These are phyloP conservation scores for Climacium dendroides DNA, from an alignment of 225 moss, liverwort and hornwort genomes.

Conservation along the genomic window DNA sequence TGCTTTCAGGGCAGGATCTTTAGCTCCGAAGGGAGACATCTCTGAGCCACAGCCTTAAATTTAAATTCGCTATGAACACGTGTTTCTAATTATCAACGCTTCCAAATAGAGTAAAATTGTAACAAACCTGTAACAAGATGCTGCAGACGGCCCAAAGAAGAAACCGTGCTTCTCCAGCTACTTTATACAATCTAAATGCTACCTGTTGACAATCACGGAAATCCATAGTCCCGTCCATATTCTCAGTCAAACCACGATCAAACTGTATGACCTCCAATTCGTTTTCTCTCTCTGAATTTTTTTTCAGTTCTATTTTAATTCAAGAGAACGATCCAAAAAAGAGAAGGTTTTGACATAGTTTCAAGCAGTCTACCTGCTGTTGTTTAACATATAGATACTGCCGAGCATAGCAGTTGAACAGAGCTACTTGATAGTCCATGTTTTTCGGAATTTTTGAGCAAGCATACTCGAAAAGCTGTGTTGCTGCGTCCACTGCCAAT, in stretches of 20 bases:
- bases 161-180: constrained; percentile 73
- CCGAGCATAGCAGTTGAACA: constrained; percentile 92
- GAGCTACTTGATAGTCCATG: constrained; percentile 59
- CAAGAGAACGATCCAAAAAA: not conserved
- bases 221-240: not conserved
- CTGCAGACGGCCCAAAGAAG: constrained; percentile 95
- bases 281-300: not conserved
- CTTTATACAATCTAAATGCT: constrained; percentile 82
- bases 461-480: constrained; percentile 80
- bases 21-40: not conserved
- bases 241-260: not conserved
- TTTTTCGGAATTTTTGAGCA: constrained; percentile 52
- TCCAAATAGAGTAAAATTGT: not conserved
- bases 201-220: constrained; percentile 34
- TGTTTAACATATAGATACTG: constrained; percentile 80
- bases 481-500: constrained; percentile 68
- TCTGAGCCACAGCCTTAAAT: not conserved
- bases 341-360: not conserved
- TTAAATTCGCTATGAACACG: not conserved
- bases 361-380: constrained; percentile 56
- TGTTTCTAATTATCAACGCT: not conserved
- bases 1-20: not conserved
- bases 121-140: constrained; percentile 64
- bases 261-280: not conserved
- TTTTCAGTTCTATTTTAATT: not conserved